phyloP scores from a whole-genome alignment of 345 rosid species.

The Mangifera indica region DNA sequence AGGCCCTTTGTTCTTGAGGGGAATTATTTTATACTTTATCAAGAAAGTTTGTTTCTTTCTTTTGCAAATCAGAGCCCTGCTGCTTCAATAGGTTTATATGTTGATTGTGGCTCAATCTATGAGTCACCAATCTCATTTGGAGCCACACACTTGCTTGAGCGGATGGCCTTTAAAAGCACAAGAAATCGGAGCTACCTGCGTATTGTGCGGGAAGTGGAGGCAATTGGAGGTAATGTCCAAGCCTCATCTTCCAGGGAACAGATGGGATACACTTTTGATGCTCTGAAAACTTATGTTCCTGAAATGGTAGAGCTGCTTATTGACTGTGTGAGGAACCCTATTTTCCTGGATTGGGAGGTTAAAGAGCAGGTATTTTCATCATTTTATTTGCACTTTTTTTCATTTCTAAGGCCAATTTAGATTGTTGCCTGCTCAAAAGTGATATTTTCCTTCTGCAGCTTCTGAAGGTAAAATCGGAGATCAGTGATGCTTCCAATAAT shows the following conservation, averaged over 20 bases:
- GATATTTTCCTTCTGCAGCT: slow-evolving; percentile 49
- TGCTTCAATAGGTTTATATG: slow-evolving; percentile 78
- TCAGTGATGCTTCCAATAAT: slow-evolving; percentile 60
- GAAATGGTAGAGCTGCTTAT: slow-evolving; percentile 86
- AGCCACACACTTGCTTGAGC: slow-evolving; percentile 74
- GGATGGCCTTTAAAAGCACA: slow-evolving; percentile 90
- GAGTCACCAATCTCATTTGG: slow-evolving; percentile 71
- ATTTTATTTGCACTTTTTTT: background rate
- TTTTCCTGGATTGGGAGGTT: slow-evolving; percentile 92
- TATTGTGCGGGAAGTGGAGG: slow-evolving; percentile 80
- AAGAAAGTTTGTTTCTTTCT: slow-evolving; percentile 15
- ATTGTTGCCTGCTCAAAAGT: background rate
- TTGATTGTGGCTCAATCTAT: slow-evolving; percentile 70
- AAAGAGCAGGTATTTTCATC: slow-evolving; percentile 58
- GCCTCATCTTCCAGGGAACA: slow-evolving; percentile 88
- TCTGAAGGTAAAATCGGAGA: slow-evolving; percentile 61
- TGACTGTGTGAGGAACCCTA: slow-evolving; percentile 87
- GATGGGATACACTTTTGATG: slow-evolving; percentile 84
- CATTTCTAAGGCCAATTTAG: background rate
- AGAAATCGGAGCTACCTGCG: slow-evolving; percentile 76
- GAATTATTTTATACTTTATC: slow-evolving; percentile 7
- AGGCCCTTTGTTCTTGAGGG: slow-evolving; percentile 20
- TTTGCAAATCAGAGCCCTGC: slow-evolving; percentile 58
- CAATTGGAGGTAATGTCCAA: slow-evolving; percentile 71
- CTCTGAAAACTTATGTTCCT: slow-evolving; percentile 84